Evolutionary conservation across 495 filamentous ascomycete species (phyloP).

Genomic region (Penicillium bialowiezense): DNA sequence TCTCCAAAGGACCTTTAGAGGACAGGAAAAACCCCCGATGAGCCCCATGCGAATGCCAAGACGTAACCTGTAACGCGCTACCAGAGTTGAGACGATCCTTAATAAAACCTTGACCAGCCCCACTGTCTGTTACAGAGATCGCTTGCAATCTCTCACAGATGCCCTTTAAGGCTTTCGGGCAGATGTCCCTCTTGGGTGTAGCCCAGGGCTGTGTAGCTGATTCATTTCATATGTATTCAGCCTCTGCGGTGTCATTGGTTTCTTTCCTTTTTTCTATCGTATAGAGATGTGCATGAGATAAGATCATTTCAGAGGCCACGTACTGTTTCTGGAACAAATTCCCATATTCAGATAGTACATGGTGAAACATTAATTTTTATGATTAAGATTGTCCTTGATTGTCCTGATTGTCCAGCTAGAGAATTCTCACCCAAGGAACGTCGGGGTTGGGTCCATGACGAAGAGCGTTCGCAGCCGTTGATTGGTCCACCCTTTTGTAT

Average conservation of each 20-base stretch:
- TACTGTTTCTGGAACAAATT: background rate
- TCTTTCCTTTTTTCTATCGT: background rate
- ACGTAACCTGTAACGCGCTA: conserved; percentile 31
- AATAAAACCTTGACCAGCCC: conserved; percentile 44
- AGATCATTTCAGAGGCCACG: conserved; percentile 1
- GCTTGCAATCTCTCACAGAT: conserved; percentile 1
- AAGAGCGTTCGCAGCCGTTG: conserved; percentile 1
- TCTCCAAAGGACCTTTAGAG: background rate
- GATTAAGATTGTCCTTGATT: conserved; percentile 22
- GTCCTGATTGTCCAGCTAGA: conserved; percentile 13
- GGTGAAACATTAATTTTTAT: conserved; percentile 1
- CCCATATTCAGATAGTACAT: background rate
- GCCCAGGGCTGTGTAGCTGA: conserved; percentile 5
- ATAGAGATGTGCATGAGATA: too few species aligned
- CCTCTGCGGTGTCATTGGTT: background rate
- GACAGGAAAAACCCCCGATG: conserved; percentile 22
- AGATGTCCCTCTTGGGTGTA: conserved; percentile 18
- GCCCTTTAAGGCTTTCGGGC: conserved; percentile 11
- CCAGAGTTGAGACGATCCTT: conserved; percentile 38
- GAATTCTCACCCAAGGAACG: conserved; percentile 17
- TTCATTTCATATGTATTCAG: conserved; percentile 8
- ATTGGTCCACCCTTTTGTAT: conserved; percentile 12
- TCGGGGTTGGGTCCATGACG: conserved; percentile 7
- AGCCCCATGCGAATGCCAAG: conserved; percentile 34
- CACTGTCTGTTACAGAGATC: conserved; percentile 29